Evolutionary conservation across 108 stramenopile genomes (phyloP), one percentile per base, ranked within the genome.

Genomic region (Skeletonema marinoi): DNA sequence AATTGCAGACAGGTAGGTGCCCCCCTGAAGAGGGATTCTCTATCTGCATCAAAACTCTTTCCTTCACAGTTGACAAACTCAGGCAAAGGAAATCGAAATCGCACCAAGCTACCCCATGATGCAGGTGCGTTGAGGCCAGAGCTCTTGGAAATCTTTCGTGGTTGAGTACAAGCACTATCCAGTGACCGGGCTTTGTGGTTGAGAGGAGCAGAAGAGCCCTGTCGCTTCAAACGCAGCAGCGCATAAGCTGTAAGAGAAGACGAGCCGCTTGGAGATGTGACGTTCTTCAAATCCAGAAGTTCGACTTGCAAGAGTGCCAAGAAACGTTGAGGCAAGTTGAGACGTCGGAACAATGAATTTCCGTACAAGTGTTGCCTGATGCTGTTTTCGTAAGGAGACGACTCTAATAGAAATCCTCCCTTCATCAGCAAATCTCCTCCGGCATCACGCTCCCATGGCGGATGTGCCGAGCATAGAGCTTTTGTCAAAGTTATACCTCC

Each of bases 271-370:
- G 96, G 90, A 10, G 97, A 88, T 25, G 93, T 95, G n/a, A 98
- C 86, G 78, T 98, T 97, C 86, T 98, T 98, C 58, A 98, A 79
- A 71, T 96, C 97, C 3, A 96, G 86, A n/a, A 97, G 78, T 65
- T 97, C 95, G n/a, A 97, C 95, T 77, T 95, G 96, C 30, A 98
- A 76, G 50, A 98, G 78, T 35, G 94, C 95, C 44, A 96, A 66
- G 78, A 95, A 98, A 42, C 97, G 93, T 51, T 95, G 94, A 29
- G 97, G 96, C 36, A 95, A 73, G 10, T 86, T 75, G 44, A 98
- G 71, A 9, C 88, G 85, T 29, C 92, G 84, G 66, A 93, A 96
- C 25, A 98, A 71, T 4, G 88, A 74, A 82, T 98, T 96, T 21
- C 96, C 85, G 66, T 92, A 92, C 6, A 94, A 71, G 67, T 93